Evolutionary conservation across 306 rosid genomes (phyloP), one percentile per base, ranked within the genome.

Genomic region (Gastrolobium villosum): DNA sequence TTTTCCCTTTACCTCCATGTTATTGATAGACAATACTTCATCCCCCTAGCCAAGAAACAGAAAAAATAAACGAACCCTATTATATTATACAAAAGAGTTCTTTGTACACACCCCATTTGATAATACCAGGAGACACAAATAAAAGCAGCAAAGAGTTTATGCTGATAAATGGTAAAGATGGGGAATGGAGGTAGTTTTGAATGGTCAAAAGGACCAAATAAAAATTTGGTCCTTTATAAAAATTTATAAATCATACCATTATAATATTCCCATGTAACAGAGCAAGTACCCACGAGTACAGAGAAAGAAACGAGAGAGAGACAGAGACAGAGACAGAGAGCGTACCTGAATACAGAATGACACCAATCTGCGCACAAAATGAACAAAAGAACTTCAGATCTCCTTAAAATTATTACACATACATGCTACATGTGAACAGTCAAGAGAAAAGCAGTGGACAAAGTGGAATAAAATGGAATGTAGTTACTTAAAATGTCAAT

Each of bases 1-100:
- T 83, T 89, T 91, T 20, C 92, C 94, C 53, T 70, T 61, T 76
- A 88, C 85, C 65, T 89, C 92, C 69, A 70, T 86, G 72, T 85
- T 91, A 77, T 91, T 89, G 66, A 91, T 94, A 67, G 92, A 89
- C 81, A 91, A 49, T 28, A 89, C 50, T 91, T 91, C 97, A 81
- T 89, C 97, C 35, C 94, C 97, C 97, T 91, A 52, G 49, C 41
- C 79, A 49, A 69, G 59, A 53, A 30, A 53, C 28, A 76, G 32
- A 87, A 36, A 57, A 28, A 36, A 37, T 44, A 39, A 41, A 63
- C 45, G 34, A 34, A 68, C 55, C 34, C n/a, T n/a, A n/a, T n/a
- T n/a, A 31, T 4, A 70, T n/a, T 41, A 57, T 36, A 46, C 13
- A 30, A 4, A 55, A 14, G 2, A 13, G 10, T 70, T 68, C 44